A percentile compares a stretch with the other conserved stretches of the same genome.
Evolutionary conservation across 2,329 filamentous ascomycete species (phyloP).

Genomic region (Xylariaceae sp.): DNA sequence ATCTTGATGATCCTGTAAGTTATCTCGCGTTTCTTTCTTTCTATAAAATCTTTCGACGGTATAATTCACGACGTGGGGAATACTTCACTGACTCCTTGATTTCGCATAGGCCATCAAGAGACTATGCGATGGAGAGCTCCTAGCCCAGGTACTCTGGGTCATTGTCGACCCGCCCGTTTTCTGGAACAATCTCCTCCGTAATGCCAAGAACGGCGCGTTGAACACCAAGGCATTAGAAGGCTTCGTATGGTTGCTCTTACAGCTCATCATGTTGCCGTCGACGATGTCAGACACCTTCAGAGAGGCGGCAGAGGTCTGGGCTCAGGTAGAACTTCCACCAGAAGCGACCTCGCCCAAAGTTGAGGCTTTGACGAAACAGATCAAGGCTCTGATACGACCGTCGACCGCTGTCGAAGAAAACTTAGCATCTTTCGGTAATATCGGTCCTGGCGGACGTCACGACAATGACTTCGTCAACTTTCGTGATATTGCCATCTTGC

Average conservation of each 20-base stretch:
- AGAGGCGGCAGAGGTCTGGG: neutral
- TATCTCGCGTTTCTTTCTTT: neutral
- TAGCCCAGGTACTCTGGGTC: conserved; percentile 7
- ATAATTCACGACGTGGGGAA: neutral
- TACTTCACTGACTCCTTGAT: neutral
- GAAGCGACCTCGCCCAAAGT: neutral
- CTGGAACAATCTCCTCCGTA: conserved; percentile 6
- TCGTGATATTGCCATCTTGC: conserved; percentile 56
- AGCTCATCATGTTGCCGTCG: conserved; percentile 3
- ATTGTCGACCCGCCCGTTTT: conserved; percentile 6
- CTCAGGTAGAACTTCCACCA: neutral
- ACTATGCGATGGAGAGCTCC: conserved; percentile 10
- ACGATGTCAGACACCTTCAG: conserved; percentile 4
- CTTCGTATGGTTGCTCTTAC: conserved; percentile 7
- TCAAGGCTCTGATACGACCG: neutral
- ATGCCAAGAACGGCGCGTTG: neutral
- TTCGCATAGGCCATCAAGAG: neutral
- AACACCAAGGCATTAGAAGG: conserved; percentile 6
- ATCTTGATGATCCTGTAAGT: conserved; percentile 6
- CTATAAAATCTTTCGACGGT: neutral
- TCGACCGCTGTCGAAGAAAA: neutral
- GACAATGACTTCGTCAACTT: conserved; percentile 66
- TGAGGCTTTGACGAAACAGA: conserved; percentile 1
- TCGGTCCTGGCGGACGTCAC: conserved; percentile 38
- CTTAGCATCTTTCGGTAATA: neutral